Conservation (phyloP, 768 basidiomycete genomes). For the Lanmaoa pseudosensibilis region DNA sequence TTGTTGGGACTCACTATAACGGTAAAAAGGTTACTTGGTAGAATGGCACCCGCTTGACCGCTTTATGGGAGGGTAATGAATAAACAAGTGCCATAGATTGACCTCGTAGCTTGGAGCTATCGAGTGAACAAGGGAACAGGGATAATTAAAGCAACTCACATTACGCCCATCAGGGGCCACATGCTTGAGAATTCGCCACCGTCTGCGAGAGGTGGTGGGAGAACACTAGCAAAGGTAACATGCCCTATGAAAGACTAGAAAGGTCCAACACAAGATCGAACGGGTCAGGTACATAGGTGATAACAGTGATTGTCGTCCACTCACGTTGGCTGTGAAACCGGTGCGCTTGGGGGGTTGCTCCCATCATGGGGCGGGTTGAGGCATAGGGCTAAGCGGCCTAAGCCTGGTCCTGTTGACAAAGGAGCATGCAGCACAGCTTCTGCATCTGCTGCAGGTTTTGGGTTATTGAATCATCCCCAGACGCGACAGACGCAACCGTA, state of each 20-base stretch:
- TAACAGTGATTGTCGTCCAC: too few species aligned
- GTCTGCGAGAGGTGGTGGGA: conserved; percentile 33
- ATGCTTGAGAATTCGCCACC: conserved; percentile 33
- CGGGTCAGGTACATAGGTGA: too few species aligned
- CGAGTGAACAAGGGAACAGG: not conserved
- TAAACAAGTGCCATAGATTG: conserved; percentile 40
- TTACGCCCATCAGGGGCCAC: conserved; percentile 37
- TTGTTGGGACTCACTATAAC: conserved; percentile 52
- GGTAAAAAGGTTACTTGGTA: conserved; percentile 49
- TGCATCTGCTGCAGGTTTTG: too few species aligned
- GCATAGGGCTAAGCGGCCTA: too few species aligned
- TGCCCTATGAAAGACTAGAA: conserved; percentile 34
- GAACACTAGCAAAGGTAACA: conserved; percentile 40
- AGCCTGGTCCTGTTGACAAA: too few species aligned
- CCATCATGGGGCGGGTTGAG: too few species aligned
- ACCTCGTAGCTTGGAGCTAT: conserved; percentile 26
- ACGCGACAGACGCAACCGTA: too few species aligned
- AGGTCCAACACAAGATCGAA: conserved; percentile 44
- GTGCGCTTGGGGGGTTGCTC: too few species aligned
- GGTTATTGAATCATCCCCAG: too few species aligned
- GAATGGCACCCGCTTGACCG: conserved; percentile 49
- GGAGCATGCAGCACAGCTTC: too few species aligned
- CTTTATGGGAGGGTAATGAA: conserved; percentile 48
- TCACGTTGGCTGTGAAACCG: too few species aligned
- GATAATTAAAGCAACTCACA: conserved; percentile 28